phyloP scores from a whole-genome alignment of 1,284 basidiomycete genomes.

The Microbotryum saponariae region DNA sequence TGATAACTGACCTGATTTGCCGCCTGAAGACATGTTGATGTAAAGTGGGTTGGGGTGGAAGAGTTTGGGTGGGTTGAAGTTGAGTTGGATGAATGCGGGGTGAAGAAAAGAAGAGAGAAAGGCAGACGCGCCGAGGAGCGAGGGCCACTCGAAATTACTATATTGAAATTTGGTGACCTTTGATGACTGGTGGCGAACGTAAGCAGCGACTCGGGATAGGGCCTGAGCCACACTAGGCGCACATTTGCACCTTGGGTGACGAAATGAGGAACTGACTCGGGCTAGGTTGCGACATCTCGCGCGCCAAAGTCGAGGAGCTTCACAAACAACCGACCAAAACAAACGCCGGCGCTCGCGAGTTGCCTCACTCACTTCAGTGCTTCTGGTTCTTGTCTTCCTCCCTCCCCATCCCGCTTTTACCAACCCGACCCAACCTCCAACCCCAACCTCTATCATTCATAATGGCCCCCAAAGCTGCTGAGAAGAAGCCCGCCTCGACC shows the following conservation, averaged over 20 bases:
- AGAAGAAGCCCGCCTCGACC: slow-evolving; percentile 41
- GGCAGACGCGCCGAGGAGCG: neutral
- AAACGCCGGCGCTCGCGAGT: no score
- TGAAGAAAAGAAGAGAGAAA: neutral
- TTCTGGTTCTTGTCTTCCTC: neutral
- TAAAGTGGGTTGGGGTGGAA: slow-evolving; percentile 38
- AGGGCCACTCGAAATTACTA: neutral
- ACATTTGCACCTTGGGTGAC: no score
- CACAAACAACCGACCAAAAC: no score
- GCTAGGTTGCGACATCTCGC: no score
- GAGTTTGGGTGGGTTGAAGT: slow-evolving; percentile 29
- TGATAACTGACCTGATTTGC: slow-evolving; percentile 39
- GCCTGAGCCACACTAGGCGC: no score
- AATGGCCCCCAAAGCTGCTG: slow-evolving; percentile 44
- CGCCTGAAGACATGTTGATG: slow-evolving; percentile 52
- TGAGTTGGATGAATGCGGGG: neutral
- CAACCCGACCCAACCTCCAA: slow-evolving; percentile 37
- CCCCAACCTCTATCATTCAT: slow-evolving; percentile 44
- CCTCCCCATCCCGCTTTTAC: neutral
- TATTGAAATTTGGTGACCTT: no score
- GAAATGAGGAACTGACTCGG: no score
- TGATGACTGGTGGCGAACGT: no score
- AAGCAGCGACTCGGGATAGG: no score
- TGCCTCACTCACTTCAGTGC: no score
- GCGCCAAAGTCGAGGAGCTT: no score